Evolutionary conservation across 495 filamentous ascomycete genomes (phyloP).

Genomic region (Penicillium herquei): DNA sequence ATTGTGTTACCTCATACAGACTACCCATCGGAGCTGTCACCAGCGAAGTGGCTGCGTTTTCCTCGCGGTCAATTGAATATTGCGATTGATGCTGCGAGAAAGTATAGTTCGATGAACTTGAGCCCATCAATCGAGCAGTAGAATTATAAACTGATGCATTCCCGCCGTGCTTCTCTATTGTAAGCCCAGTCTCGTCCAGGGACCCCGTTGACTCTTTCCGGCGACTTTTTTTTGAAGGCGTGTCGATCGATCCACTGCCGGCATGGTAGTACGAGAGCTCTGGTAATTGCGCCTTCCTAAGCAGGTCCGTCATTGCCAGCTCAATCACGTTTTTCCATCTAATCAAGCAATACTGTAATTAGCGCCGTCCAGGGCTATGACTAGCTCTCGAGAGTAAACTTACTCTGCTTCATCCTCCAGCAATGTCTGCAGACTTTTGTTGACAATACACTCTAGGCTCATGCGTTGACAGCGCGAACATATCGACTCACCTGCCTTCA

Average conservation of each 20-base stretch:
- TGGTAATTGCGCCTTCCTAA: slow-evolving; percentile 45
- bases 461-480: slow-evolving; percentile 52
- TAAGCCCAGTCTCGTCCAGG: slow-evolving; percentile 29
- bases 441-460: slow-evolving; percentile 51
- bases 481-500: slow-evolving; percentile 43
- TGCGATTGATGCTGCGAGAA: slow-evolving; percentile 28
- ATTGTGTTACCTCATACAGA: slow-evolving; percentile 58
- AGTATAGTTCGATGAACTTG: slow-evolving; percentile 17
- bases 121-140: slow-evolving; percentile 10
- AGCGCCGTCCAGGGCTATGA: neutral
- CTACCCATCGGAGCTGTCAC: slow-evolving; percentile 59
- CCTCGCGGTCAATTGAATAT: slow-evolving; percentile 43
- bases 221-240: slow-evolving; percentile 33
- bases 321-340: slow-evolving; percentile 50
- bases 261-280: slow-evolving; percentile 48
- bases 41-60: slow-evolving; percentile 41
- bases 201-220: slow-evolving; percentile 43
- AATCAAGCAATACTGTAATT: neutral
- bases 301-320: slow-evolving; percentile 45
- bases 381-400: slow-evolving; percentile 9
- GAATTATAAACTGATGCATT: slow-evolving; percentile 16
- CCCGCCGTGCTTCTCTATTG: slow-evolving; percentile 13
- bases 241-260: slow-evolving; percentile 33
- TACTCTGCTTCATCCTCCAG: slow-evolving; percentile 52
- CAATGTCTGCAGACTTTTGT: slow-evolving; percentile 56